Evolutionary conservation across 2,329 filamentous ascomycete genomes (phyloP), one percentile per base, ranked within the genome.

Genomic region (Xylaria sp.): DNA sequence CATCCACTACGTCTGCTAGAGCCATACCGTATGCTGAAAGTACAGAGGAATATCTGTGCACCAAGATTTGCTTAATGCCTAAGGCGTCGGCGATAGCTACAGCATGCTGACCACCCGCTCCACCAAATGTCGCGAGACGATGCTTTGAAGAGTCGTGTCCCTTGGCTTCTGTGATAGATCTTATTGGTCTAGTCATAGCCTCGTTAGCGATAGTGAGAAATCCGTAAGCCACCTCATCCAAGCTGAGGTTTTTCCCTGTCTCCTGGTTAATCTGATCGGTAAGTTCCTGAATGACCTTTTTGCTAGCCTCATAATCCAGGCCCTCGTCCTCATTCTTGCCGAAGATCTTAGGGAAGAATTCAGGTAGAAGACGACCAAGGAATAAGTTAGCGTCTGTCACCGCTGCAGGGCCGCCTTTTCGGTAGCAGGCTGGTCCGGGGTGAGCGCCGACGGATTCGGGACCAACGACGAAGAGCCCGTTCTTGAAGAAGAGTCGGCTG

Each of bases 311-410:
- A 1, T 88, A 84, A 77, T 97, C 94, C 1, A 98, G 82, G 0
- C 90, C 90, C 78, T 96, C 88, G 66, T 97, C 86, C 78, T 98
- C 94, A 54, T 94, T 91, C 79, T 93, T 91, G 55, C 95, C 95
- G 75, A 98, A 98, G 68, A 98, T 98, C 79, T 94, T 95, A 0
- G 94, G 94, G 77, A 98, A 98, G 84, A 96, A 97, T 70, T 97
- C 93, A 0, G 94, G 94, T 1, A 97, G 82, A 3, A 98, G 84
- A 48, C 94, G 88, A 0, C 94, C 94, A 0, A 97, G 88, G 75
- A 93, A 93, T 6, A 97, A 80, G 74, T 97, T 97, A 1, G 94
- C 94, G 78, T 98, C 94, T 0, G 94, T 98, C n/a, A 98, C 94
- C 0, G 94, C 96, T 4, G 94, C 86, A 3, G 94, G 94, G 0